A percentile compares a stretch with the other conserved stretches of the same genome.
Evolutionary conservation across 2,329 filamentous ascomycete species (phyloP).

Genomic region (Orbilia oligospora): DNA sequence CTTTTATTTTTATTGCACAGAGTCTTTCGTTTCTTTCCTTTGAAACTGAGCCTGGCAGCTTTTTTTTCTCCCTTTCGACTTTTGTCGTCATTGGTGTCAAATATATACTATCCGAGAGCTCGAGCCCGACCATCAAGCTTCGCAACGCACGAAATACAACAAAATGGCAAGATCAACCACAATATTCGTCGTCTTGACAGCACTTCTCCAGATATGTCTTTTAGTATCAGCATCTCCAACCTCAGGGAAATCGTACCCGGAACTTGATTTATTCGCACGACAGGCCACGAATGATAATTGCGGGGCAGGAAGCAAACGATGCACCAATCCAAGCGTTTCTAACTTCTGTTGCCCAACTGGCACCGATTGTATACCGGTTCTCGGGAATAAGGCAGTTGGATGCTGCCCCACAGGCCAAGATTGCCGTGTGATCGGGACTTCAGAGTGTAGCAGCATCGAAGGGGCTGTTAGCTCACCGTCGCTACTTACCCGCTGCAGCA

Average conservation of each 20-base stretch:
- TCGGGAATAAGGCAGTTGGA: conserved; percentile 51
- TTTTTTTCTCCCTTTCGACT: not conserved
- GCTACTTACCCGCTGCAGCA: conserved; percentile 41
- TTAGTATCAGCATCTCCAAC: conserved; percentile 47
- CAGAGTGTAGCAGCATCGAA: conserved; percentile 32
- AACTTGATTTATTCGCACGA: conserved; percentile 48
- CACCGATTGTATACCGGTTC: conserved; percentile 50
- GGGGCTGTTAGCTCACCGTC: not conserved
- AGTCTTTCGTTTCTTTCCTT: not conserved
- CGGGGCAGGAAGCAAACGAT: conserved; percentile 49
- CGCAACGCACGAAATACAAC: conserved; percentile 58
- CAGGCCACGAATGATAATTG: conserved; percentile 45
- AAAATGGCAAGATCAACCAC: conserved; percentile 14
- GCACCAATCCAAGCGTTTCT: conserved; percentile 46
- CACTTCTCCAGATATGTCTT: conserved; percentile 30
- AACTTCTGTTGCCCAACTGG: conserved; percentile 60
- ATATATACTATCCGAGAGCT: not conserved
- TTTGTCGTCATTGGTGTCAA: not conserved
- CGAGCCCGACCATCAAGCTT: not conserved
- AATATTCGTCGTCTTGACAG: conserved; percentile 4
- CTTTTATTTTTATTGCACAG: not conserved
- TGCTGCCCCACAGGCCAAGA: conserved; percentile 57
- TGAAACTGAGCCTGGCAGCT: not conserved
- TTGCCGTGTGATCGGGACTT: conserved; percentile 47
- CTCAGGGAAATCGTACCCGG: conserved; percentile 39